Percentiles rank a stretch among this genome's conserved stretches.
Evolutionary conservation across 768 basidiomycete genomes (phyloP).

Genomic region (Boletus rubescentipes): DNA sequence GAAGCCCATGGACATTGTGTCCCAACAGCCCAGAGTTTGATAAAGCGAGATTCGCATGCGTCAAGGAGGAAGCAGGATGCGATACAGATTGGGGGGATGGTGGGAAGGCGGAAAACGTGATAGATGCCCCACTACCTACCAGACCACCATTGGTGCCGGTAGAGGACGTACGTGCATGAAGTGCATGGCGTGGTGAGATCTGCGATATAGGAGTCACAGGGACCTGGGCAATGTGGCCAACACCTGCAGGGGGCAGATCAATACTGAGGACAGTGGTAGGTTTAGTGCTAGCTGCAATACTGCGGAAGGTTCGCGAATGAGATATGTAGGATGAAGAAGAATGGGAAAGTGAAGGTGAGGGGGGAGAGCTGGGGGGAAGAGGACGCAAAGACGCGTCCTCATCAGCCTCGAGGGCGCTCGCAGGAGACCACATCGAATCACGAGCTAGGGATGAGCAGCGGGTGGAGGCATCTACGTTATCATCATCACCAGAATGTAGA

Average conservation of each 20-base stretch:
- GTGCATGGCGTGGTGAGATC: slow-evolving; percentile 47
- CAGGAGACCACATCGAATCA: slow-evolving; percentile 79
- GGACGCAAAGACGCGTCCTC: slow-evolving; percentile 93
- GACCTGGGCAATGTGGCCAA: slow-evolving; percentile 91
- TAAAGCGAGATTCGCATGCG: slow-evolving; percentile 18
- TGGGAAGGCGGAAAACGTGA: slow-evolving; percentile 73
- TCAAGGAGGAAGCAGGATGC: slow-evolving; percentile 40
- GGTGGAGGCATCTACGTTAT: slow-evolving; percentile 47
- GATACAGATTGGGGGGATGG: slow-evolving; percentile 46
- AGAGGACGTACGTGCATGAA: slow-evolving; percentile 63
- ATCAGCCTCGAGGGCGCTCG: slow-evolving; percentile 78
- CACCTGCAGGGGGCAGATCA: slow-evolving; percentile 74
- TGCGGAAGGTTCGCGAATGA: slow-evolving; percentile 76
- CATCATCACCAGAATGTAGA: slow-evolving; percentile 35
- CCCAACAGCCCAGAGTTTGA: slow-evolving; percentile 34
- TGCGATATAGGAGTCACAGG: slow-evolving; percentile 59
- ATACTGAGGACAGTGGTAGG: slow-evolving; percentile 93
- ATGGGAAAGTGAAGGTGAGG: slow-evolving; percentile 81
- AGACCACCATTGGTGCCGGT: slow-evolving; percentile 47
- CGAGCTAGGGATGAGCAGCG: slow-evolving; percentile 61
- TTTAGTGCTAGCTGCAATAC: slow-evolving; percentile 86
- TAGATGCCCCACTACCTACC: slow-evolving; percentile 52
- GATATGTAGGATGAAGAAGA: slow-evolving; percentile 85
- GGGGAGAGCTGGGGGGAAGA: slow-evolving; percentile 83
- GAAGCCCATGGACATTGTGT: slow-evolving; percentile 39